Conservation (phyloP, 257 asterid genomes). For the Solanum appendiculatum region DNA sequence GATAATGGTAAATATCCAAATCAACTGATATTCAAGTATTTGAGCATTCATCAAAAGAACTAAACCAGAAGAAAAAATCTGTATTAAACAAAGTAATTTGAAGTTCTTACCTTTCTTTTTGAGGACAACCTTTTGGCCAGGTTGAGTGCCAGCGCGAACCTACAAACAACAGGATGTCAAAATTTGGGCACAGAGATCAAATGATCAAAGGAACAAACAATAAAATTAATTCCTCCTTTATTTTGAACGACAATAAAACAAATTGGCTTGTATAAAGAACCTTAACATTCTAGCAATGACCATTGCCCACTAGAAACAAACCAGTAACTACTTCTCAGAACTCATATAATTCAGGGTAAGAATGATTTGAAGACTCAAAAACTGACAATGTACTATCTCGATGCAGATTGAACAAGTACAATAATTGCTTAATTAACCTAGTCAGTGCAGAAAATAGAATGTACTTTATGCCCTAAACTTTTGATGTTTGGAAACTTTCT, state of each 20-base stretch:
- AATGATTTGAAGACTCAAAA: background rate
- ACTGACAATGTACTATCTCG: background rate
- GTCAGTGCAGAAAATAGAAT: background rate
- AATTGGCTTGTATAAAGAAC: background rate
- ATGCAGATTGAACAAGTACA: background rate
- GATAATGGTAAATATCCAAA: background rate
- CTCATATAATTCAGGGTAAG: background rate
- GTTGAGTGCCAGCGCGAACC: constrained; percentile 96
- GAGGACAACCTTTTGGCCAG: constrained; percentile 90
- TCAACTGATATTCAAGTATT: background rate
- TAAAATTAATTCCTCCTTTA: background rate
- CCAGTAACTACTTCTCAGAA: background rate
- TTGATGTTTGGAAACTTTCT: background rate
- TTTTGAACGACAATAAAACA: background rate
- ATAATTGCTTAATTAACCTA: background rate
- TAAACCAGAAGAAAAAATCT: background rate
- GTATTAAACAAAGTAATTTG: background rate
- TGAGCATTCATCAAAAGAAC: background rate
- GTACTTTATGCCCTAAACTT: background rate
- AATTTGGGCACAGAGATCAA: background rate
- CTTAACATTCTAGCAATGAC: background rate
- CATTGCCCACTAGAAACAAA: background rate
- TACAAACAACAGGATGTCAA: constrained; percentile 15
- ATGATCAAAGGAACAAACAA: background rate
- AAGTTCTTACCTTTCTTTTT: constrained; percentile 52